Base-by-base conservation (phyloP, 352 stramenopile species). In the Globisporangium orthogonon region DNA sequence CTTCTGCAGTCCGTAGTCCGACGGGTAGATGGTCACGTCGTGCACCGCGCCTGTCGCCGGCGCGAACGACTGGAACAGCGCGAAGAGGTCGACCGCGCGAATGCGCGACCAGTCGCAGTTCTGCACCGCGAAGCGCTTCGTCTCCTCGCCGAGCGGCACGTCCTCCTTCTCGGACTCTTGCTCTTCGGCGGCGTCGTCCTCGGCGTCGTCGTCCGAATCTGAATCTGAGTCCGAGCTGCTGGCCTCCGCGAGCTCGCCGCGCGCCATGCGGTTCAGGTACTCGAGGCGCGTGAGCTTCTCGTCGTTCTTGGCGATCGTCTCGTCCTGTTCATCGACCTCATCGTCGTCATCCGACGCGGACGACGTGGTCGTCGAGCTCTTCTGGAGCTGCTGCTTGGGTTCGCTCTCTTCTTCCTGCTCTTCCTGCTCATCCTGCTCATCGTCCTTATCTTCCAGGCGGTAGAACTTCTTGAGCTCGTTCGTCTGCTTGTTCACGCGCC, bases 71-170 rank as follows among this genome's bases (percentile, higher is more conserved):
- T 92, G 74, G 33, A 97, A 91, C 33, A 98, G 84, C 44, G 91
- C 91, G 67, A 98, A 97, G 30, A 99, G 61, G 74, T 99, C 97
- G 35, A 97, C 85, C 3, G 96, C 95, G 44, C 91, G 89, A 52
- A 99, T 92, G 57, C 97, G 78, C 40, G 91, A 86, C 97, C 97
- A 99, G 77, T 99, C 96, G 60, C 96, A 95, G 71, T 98, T 98
- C 51, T 96, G 83, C 23, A 99, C 76, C 0, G 95, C 95, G 44
- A 99, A 89, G 17, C 83, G 81, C 52, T 80, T 91, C 11, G 91
- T 97, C 50, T 87, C 83, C 3, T 91, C 87, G 37, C 81, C 86
- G 40, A 94, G 65, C 7, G 78, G 86, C 52, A 93, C 92, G 39
- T 94, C 80, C 56, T 93, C 83, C 33, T 82, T 65, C 58, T 86